phyloP scores from a whole-genome alignment of 2,329 filamentous ascomycete genomes.

The Diaporthe longicolla region DNA sequence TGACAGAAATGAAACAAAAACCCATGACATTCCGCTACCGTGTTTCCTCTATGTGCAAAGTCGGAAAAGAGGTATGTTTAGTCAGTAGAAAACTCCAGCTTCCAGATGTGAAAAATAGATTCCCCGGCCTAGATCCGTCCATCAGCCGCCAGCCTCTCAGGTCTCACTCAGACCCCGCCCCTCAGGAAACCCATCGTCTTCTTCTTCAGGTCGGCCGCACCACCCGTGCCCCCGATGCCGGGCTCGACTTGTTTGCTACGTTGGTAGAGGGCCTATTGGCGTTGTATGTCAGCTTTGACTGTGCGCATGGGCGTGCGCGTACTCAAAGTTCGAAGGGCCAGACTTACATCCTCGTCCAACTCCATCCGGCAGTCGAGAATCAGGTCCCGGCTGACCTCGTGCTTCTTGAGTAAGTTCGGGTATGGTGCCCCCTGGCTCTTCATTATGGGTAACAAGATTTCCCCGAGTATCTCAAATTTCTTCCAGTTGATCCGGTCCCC shows the following conservation, averaged over 20 bases:
- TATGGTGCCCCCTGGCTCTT: conserved; percentile 91
- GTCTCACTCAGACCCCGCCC: conserved; percentile 15
- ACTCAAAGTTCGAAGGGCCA: background rate
- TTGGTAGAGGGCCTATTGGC: conserved; percentile 40
- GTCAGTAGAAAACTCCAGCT: conserved; percentile 20
- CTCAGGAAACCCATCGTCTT: conserved; percentile 41
- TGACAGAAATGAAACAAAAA: conserved; percentile 15
- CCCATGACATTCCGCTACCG: conserved; percentile 26
- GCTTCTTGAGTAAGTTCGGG: conserved; percentile 73
- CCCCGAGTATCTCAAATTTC: conserved; percentile 96
- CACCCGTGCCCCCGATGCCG: conserved; percentile 32
- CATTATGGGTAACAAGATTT: conserved; percentile 91
- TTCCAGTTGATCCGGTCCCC: conserved; percentile 93
- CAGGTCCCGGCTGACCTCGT: conserved; percentile 79
- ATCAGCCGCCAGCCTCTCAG: conserved; percentile 5
- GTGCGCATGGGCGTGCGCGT: background rate
- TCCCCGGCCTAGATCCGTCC: conserved; percentile 16
- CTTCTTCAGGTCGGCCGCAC: conserved; percentile 41
- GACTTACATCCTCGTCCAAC: conserved; percentile 87
- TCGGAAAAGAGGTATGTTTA: conserved; percentile 16
- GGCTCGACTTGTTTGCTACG: conserved; percentile 42
- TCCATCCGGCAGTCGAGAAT: conserved; percentile 86
- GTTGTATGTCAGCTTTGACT: conserved; percentile 1
- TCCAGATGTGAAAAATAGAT: background rate
- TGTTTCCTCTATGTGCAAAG: conserved; percentile 34